phyloP scores from a whole-genome alignment of 2,329 filamentous ascomycete species.

The Xylaria sp. region DNA sequence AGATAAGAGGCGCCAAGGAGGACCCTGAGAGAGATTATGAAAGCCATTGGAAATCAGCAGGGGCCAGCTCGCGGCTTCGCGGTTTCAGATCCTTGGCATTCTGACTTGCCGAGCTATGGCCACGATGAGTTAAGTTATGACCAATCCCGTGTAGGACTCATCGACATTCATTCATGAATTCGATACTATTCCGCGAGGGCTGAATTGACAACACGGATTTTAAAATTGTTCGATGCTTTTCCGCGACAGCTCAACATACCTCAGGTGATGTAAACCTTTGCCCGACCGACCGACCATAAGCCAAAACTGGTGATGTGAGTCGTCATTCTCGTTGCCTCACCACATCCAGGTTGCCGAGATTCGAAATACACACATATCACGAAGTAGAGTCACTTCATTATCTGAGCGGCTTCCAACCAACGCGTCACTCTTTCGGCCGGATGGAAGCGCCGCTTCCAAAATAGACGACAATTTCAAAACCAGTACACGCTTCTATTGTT shows the following conservation, averaged over 20 bases:
- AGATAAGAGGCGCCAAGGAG: no score
- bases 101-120: not conserved
- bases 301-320: not conserved
- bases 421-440: no score
- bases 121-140: not conserved
- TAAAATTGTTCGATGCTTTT: not conserved
- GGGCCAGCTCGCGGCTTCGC: constrained; percentile 16
- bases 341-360: no score
- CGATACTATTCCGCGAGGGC: not conserved
- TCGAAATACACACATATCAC: no score
- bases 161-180: not conserved
- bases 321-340: no score
- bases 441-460: no score
- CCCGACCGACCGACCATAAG: not conserved
- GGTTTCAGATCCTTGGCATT: constrained; percentile 11
- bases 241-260: not conserved
- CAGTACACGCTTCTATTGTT: no score
- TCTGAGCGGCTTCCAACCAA: no score
- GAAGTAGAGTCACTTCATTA: no score
- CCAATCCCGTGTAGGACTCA: no score
- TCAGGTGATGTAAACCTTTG: not conserved
- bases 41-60: constrained; percentile 9
- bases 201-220: not conserved
- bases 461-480: no score
- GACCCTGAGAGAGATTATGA: constrained; percentile 3